Conservation (phyloP, 176 grass and related monocot genomes). For the Hsuehochloa calcarea region DNA sequence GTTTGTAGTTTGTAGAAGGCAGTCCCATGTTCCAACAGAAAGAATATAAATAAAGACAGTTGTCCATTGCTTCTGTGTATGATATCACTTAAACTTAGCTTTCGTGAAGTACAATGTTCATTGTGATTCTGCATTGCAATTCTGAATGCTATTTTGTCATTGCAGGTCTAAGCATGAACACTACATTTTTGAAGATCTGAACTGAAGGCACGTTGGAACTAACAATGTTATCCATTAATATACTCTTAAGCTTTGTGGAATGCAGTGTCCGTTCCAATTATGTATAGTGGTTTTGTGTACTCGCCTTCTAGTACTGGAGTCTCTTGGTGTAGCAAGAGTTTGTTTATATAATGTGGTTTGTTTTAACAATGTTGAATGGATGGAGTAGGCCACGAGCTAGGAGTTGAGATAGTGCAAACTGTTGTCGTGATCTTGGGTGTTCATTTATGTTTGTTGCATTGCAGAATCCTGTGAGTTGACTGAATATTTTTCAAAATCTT, state of each 20-base stretch:
- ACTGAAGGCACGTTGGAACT: constrained; percentile 13
- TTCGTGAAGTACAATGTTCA: background rate
- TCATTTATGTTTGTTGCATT: background rate
- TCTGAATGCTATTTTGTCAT: background rate
- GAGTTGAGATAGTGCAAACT: background rate
- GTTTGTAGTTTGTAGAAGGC: constrained; percentile 19
- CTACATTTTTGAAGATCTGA: constrained; percentile 22
- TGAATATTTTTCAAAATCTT: background rate
- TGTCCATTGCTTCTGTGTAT: background rate
- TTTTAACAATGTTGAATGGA: background rate
- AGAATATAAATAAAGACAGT: too few species aligned
- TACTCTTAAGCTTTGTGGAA: constrained; percentile 15
- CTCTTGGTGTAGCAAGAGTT: background rate
- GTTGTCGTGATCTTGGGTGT: constrained; percentile 22
- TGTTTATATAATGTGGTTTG: background rate
- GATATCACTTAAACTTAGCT: background rate
- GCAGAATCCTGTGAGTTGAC: constrained; percentile 37
- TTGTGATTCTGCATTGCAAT: too few species aligned
- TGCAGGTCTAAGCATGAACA: background rate
- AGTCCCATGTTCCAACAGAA: background rate
- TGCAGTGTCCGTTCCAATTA: background rate
- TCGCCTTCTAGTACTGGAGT: too few species aligned
- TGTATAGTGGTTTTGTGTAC: too few species aligned
- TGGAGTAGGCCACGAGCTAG: background rate
- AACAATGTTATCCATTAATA: background rate